phyloP scores from a whole-genome alignment of 805 yeast genomes.

The Maudiozyma barnettii region DNA sequence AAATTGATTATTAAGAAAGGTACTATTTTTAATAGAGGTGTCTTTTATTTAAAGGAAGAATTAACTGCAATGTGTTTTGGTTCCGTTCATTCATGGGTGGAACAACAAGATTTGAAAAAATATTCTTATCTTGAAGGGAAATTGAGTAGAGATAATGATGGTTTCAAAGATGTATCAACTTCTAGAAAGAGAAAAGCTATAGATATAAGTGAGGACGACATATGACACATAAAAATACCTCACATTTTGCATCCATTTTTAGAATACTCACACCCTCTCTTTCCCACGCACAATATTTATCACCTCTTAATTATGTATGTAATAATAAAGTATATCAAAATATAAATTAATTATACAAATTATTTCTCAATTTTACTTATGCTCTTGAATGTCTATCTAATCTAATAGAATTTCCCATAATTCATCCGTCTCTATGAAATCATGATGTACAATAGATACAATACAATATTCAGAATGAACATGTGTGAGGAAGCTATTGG shows the following conservation, averaged over 20 bases:
- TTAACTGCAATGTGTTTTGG: conserved; percentile 33
- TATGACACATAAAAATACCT: too few species aligned
- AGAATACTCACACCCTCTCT: too few species aligned
- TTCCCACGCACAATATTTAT: too few species aligned
- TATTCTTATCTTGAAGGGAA: conserved; percentile 24
- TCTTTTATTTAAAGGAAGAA: conserved; percentile 26
- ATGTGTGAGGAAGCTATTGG: conserved; percentile 52
- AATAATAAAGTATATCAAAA: too few species aligned
- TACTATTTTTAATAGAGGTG: conserved; percentile 40
- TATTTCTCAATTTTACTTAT: too few species aligned
- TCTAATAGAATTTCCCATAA: conserved; percentile 58
- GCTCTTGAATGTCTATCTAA: not conserved
- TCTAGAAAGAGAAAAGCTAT: conserved; percentile 13
- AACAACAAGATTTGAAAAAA: conserved; percentile 26
- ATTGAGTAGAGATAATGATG: conserved; percentile 11
- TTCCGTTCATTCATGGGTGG: conserved; percentile 32
- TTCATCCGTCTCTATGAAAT: conserved; percentile 60
- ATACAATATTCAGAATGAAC: conserved; percentile 58
- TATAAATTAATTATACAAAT: too few species aligned
- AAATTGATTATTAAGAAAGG: conserved; percentile 43
- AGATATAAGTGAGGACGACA: not conserved
- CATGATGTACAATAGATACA: conserved; percentile 83
- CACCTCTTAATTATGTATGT: too few species aligned
- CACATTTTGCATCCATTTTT: too few species aligned
- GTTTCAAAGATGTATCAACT: not conserved